Percentiles rank a stretch among this genome's conserved stretches.
These are phyloP conservation scores for Syncephalastrum monosporum DNA, from an alignment of 371 early-diverging fungal species.

Conservation along the genomic window DNA sequence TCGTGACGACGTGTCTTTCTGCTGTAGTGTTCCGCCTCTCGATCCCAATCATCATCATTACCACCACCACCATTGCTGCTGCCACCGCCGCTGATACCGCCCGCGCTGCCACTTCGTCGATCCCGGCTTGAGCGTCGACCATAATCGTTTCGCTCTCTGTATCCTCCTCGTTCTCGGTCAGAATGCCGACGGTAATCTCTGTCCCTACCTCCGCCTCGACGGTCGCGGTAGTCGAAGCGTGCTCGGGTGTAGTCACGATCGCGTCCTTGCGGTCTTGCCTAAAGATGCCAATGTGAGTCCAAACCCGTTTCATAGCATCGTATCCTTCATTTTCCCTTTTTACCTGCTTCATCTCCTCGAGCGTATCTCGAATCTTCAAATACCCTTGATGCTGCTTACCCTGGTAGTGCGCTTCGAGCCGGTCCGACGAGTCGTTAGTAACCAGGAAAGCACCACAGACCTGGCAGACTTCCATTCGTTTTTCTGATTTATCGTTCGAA, in stretches of 20 bases:
- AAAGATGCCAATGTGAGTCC: neutral
- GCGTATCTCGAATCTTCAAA: slow-evolving; percentile 75
- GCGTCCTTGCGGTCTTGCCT: slow-evolving; percentile 12
- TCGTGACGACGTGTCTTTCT: slow-evolving; percentile 16
- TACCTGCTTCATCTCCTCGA: slow-evolving; percentile 64
- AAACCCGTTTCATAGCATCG: too few relatives aligned
- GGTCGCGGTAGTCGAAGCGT: slow-evolving; percentile 50
- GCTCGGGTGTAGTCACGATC: slow-evolving; percentile 39
- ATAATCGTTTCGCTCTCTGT: slow-evolving; percentile 34
- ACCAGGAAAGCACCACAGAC: slow-evolving; percentile 90
- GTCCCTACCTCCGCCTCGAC: slow-evolving; percentile 55
- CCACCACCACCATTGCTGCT: slow-evolving; percentile 8
- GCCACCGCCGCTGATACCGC: neutral
- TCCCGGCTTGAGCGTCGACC: slow-evolving; percentile 26
- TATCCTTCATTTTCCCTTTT: neutral
- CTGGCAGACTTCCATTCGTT: slow-evolving; percentile 82
- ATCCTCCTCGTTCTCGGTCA: slow-evolving; percentile 43
- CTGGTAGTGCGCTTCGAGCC: slow-evolving; percentile 83
- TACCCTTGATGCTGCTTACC: slow-evolving; percentile 92
- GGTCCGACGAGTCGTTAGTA: slow-evolving; percentile 77
- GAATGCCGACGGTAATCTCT: slow-evolving; percentile 54
- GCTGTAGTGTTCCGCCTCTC: slow-evolving; percentile 27
- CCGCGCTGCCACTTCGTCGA: neutral
- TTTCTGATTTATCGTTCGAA: slow-evolving; percentile 63
- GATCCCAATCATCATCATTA: slow-evolving; percentile 28